These are phyloP conservation scores for Camelina hispida DNA, from an alignment of 345 rosid species.

Conservation along the genomic window DNA sequence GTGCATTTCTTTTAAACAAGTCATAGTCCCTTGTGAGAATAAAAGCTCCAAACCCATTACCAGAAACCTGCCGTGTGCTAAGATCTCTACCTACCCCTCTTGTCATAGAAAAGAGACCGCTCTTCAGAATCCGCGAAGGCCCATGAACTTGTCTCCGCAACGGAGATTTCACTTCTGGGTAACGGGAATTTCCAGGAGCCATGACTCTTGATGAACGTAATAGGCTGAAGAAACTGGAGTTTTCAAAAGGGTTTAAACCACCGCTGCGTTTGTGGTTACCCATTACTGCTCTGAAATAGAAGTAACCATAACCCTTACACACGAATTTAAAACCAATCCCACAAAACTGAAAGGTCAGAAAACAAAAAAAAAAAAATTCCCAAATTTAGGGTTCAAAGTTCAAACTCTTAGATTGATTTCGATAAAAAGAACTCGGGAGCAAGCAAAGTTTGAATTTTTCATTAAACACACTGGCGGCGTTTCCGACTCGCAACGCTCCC, in stretches of 20 bases:
- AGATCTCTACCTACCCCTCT: slow-evolving; percentile 1
- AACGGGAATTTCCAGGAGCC: slow-evolving; percentile 40
- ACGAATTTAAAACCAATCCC: slow-evolving; percentile 6
- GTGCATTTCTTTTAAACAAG: not conserved
- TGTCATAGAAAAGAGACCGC: slow-evolving; percentile 16
- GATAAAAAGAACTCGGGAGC: slow-evolving; percentile 9
- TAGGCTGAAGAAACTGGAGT: slow-evolving; percentile 53
- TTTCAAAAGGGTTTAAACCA: slow-evolving; percentile 46
- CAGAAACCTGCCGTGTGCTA: slow-evolving; percentile 14
- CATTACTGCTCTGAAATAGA: slow-evolving; percentile 43
- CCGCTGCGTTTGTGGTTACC: slow-evolving; percentile 57
- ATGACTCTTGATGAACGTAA: slow-evolving; percentile 34
- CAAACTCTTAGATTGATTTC: not conserved
- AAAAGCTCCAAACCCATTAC: slow-evolving; percentile 12
- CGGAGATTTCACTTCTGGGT: slow-evolving; percentile 43
- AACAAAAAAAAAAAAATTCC: not conserved
- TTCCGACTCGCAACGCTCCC: slow-evolving; percentile 27
- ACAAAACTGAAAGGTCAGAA: slow-evolving; percentile 6
- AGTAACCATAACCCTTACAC: slow-evolving; percentile 42
- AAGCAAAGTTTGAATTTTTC: not conserved
- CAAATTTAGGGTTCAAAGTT: slow-evolving; percentile 24
- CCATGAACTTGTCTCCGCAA: slow-evolving; percentile 41
- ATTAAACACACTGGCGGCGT: not conserved
- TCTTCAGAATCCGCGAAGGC: slow-evolving; percentile 28
- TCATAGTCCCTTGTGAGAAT: slow-evolving; percentile 1